phyloP scores from a whole-genome alignment of 768 basidiomycete species.

The Hortiboletus flavorubellus region DNA sequence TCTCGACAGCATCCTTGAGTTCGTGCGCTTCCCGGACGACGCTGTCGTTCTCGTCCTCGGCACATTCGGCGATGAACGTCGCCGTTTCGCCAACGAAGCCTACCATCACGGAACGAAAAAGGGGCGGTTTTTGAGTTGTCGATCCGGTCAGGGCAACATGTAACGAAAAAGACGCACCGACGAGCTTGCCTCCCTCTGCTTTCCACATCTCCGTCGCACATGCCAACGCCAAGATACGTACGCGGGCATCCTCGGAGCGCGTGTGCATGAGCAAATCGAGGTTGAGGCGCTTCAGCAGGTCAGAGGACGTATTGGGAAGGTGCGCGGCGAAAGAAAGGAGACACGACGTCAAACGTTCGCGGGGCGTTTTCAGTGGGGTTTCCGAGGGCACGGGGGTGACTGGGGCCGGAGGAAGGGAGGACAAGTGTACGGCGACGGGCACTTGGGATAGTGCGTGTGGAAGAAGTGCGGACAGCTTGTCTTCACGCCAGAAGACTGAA shows the following conservation, averaged over 20 bases:
- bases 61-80: slow-evolving; percentile 83
- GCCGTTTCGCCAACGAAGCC: slow-evolving; percentile 79
- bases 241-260: slow-evolving; percentile 69
- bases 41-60: slow-evolving; percentile 83
- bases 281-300: slow-evolving; percentile 76
- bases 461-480: slow-evolving; percentile 64
- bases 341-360: slow-evolving; percentile 12
- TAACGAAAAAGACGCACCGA: slow-evolving; percentile 44
- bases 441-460: slow-evolving; percentile 65
- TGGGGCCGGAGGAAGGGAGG: neutral
- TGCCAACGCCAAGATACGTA: slow-evolving; percentile 68
- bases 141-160: neutral
- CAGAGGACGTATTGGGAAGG: slow-evolving; percentile 20
- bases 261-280: slow-evolving; percentile 84
- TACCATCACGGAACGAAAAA: slow-evolving; percentile 22
- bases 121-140: neutral
- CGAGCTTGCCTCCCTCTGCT: slow-evolving; percentile 67
- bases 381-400: neutral
- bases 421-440: slow-evolving; percentile 41
- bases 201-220: slow-evolving; percentile 77
- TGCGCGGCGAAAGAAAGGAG: slow-evolving; percentile 16
- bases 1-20: slow-evolving; percentile 70
- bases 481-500: slow-evolving; percentile 86
- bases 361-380: slow-evolving; percentile 1
- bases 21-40: slow-evolving; percentile 69